Evolutionary conservation across 2,329 filamentous ascomycete species (phyloP), one percentile per base, ranked within the genome.

Genomic region (Pseudogymnoascus pannorum): DNA sequence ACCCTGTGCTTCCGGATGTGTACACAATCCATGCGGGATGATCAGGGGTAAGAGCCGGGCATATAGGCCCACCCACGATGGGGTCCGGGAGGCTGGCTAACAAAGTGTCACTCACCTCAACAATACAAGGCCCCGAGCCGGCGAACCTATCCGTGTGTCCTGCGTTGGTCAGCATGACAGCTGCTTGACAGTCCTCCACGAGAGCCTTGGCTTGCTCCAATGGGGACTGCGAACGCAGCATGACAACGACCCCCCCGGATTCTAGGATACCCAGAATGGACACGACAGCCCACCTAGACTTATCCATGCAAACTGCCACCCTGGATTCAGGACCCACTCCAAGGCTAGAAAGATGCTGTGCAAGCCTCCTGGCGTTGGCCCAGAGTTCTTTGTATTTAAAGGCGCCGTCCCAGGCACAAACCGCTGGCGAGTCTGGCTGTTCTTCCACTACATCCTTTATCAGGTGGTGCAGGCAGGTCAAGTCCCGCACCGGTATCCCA

Each of bases 171-270:
- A 57, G 22, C 16, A 57, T 20, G 24, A 57, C 22, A n/a, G 16
- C 14, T n/a, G 48, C 22, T 26, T 57, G 16, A 24, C n/a, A 18
- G 6, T 57, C 48, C n/a, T 57, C 14, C 22, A 57, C 24, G 16
- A 57, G n/a, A 16, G 16, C 22, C 48, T 67, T 62, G 1, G 69
- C 62, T 20, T 68, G 67, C 1, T 60, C 62, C 16, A 58, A 44
- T 5, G 7, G 26, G 26, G 26, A 29, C 26, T 29, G 26, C 26
- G 26, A 29, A 7, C 26, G 26, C 26, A 29, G 69, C 68, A 48
- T 71, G 64, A 11, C 54, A 65, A 8, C 68, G 65, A 57, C 70
- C 29, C 59, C 64, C 5, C 66, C 66, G 57, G 65, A 61, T 44
- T 63, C 61, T n/a, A 67, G 33, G 4, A 67, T 62, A 59, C 58